phyloP scores from a whole-genome alignment of 768 basidiomycete species.

The Epithele typhae region DNA sequence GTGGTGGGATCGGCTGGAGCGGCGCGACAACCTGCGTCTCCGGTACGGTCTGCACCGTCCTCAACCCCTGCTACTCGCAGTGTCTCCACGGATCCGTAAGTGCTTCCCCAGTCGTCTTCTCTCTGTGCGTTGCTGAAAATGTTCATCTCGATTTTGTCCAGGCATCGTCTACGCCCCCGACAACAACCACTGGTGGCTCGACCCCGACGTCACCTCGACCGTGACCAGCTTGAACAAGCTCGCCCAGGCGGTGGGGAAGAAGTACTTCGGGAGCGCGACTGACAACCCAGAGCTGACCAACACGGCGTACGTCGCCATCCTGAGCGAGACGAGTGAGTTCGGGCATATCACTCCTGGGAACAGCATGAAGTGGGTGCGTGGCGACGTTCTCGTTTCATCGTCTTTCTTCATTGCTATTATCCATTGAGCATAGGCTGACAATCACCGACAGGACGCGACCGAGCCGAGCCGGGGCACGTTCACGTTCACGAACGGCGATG shows the following conservation, averaged over 20 bases:
- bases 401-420: too few relatives aligned
- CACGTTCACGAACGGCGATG: conserved; percentile 43
- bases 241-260: conserved; percentile 37
- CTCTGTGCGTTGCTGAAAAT: background rate
- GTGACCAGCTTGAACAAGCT: conserved; percentile 31
- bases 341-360: conserved; percentile 43
- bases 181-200: background rate
- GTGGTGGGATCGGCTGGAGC: conserved; percentile 34
- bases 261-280: conserved; percentile 46
- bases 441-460: conserved; percentile 53
- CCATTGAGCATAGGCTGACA: too few relatives aligned
- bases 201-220: conserved; percentile 7
- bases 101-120: background rate
- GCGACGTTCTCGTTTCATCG: too few relatives aligned
- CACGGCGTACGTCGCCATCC: conserved; percentile 32
- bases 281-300: conserved; percentile 43
- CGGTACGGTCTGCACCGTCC: conserved; percentile 33
- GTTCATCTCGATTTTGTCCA: too few relatives aligned
- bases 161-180: background rate
- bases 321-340: conserved; percentile 33
- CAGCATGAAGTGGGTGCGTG: conserved; percentile 41
- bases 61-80: conserved; percentile 41
- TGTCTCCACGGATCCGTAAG: conserved; percentile 31
- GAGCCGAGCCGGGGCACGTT: conserved; percentile 45
- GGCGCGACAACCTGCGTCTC: conserved; percentile 35